A percentile compares a stretch with the other conserved stretches of the same genome.
Conservation (phyloP, 768 basidiomycete species). For the Dentipellis fragilis region DNA sequence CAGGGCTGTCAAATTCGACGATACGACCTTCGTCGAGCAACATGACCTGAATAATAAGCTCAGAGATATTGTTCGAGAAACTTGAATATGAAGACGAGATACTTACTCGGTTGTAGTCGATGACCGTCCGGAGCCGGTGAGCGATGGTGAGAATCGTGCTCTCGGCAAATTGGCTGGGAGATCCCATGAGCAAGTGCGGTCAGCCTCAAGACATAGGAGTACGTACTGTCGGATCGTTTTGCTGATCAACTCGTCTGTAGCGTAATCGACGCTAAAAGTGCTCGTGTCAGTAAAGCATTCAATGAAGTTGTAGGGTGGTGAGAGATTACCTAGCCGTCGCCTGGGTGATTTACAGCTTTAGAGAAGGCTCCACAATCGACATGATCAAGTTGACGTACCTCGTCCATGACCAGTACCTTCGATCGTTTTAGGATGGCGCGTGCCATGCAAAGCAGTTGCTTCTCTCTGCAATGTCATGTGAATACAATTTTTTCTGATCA, state of each 20-base stretch:
- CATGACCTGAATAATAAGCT: slow-evolving; percentile 44
- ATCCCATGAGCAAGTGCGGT: not conserved
- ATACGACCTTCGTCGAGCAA: slow-evolving; percentile 72
- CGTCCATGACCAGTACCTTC: slow-evolving; percentile 78
- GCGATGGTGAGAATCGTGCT: slow-evolving; percentile 82
- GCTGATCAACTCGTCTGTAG: slow-evolving; percentile 80
- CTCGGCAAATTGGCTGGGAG: slow-evolving; percentile 57
- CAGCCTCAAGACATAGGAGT: not conserved
- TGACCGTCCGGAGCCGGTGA: slow-evolving; percentile 68
- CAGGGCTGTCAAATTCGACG: slow-evolving; percentile 65
- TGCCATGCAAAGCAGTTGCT: slow-evolving; percentile 85
- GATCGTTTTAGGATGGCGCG: slow-evolving; percentile 74
- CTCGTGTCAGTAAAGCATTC: not conserved
- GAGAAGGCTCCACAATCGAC: not conserved
- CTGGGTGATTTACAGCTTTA: slow-evolving; percentile 21
- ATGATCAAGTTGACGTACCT: slow-evolving; percentile 31
- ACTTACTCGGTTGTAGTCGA: slow-evolving; percentile 75
- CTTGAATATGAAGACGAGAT: not conserved
- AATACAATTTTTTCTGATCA: not conserved
- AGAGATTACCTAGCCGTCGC: slow-evolving; percentile 52
- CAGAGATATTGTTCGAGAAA: not conserved
- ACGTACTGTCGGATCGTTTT: slow-evolving; percentile 73
- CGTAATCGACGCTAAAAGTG: slow-evolving; percentile 57
- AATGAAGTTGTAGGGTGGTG: not conserved
- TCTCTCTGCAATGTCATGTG: slow-evolving; percentile 37